phyloP scores from a whole-genome alignment of 2,329 filamentous ascomycete genomes.

The Fusarium equiseti region DNA sequence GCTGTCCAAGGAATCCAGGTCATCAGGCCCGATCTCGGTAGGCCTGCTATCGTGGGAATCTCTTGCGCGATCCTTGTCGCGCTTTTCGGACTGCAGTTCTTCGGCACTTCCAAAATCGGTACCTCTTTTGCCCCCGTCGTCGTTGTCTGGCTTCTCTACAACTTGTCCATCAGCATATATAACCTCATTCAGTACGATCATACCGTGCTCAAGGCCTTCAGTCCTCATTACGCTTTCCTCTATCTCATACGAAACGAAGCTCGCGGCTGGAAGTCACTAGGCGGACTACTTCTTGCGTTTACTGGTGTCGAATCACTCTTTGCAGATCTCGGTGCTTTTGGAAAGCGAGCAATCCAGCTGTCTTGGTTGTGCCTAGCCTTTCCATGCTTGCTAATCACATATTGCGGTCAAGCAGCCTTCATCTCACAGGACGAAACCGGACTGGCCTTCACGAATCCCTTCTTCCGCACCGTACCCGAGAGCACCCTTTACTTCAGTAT shows the following conservation, averaged over 20 bases:
- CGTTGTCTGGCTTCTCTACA: constrained; percentile 75
- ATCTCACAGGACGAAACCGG: constrained; percentile 69
- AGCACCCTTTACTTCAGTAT: constrained; percentile 77
- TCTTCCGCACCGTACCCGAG: constrained; percentile 77
- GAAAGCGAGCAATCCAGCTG: constrained; percentile 75
- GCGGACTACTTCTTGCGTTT: constrained; percentile 80
- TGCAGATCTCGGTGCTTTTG: constrained; percentile 82
- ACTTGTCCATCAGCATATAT: constrained; percentile 73
- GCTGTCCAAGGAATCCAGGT: constrained; percentile 75
- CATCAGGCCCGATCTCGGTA: constrained; percentile 66
- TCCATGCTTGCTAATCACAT: constrained; percentile 74
- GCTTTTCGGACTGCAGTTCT: constrained; percentile 73
- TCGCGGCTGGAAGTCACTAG: constrained; percentile 73
- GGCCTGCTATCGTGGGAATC: constrained; percentile 70
- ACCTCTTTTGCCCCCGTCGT: constrained; percentile 74
- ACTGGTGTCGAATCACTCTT: constrained; percentile 85
- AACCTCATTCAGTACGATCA: constrained; percentile 66
- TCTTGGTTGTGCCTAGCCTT: constrained; percentile 77
- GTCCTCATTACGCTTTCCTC: constrained; percentile 68
- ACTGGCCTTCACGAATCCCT: constrained; percentile 69
- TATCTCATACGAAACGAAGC: constrained; percentile 71
- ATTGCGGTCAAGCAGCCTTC: constrained; percentile 80
- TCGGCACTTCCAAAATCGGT: constrained; percentile 72
- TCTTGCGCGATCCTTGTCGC: constrained; percentile 73
- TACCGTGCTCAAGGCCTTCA: constrained; percentile 68